A percentile compares a stretch with the other conserved stretches of the same genome.
phyloP scores from a whole-genome alignment of 257 asterid genomes.

The Primulina huaijiensis region DNA sequence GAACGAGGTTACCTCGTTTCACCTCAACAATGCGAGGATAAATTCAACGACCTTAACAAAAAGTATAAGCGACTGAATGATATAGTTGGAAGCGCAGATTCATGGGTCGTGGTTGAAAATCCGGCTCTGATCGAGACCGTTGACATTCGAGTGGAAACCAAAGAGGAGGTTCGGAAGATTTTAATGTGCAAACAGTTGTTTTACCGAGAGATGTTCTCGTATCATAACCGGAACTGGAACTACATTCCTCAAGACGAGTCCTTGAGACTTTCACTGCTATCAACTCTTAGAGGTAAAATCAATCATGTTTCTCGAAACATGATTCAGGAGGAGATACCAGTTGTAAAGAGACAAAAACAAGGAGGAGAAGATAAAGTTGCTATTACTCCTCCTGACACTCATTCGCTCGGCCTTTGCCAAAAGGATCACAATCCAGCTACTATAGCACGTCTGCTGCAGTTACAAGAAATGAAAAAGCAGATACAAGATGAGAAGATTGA shows the following conservation, averaged over 20 bases:
- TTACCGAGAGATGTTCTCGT: constrained; percentile 48
- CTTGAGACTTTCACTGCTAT: constrained; percentile 26
- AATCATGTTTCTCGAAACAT: neutral
- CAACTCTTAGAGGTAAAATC: constrained; percentile 34
- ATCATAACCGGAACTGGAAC: constrained; percentile 30
- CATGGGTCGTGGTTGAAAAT: constrained; percentile 37
- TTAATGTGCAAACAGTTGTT: constrained; percentile 43
- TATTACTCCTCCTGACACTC: neutral
- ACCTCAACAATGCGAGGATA: constrained; percentile 68
- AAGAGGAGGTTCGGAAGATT: constrained; percentile 39
- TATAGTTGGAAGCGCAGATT: constrained; percentile 34
- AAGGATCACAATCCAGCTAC: neutral
- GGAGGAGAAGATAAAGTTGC: constrained; percentile 22
- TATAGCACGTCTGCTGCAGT: constrained; percentile 1
- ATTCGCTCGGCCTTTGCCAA: constrained; percentile 4
- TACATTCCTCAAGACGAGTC: constrained; percentile 36
- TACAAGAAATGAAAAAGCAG: constrained; percentile 35
- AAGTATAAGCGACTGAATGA: constrained; percentile 45
- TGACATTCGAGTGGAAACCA: constrained; percentile 30
- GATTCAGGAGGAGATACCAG: constrained; percentile 22
- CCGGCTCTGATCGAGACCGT: constrained; percentile 35
- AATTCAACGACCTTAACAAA: constrained; percentile 50
- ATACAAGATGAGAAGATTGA: constrained; percentile 34
- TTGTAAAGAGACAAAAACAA: constrained; percentile 30
- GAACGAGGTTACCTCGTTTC: constrained; percentile 50